phyloP scores from a whole-genome alignment of 495 filamentous ascomycete species.

The Aspergillus indologenus region DNA sequence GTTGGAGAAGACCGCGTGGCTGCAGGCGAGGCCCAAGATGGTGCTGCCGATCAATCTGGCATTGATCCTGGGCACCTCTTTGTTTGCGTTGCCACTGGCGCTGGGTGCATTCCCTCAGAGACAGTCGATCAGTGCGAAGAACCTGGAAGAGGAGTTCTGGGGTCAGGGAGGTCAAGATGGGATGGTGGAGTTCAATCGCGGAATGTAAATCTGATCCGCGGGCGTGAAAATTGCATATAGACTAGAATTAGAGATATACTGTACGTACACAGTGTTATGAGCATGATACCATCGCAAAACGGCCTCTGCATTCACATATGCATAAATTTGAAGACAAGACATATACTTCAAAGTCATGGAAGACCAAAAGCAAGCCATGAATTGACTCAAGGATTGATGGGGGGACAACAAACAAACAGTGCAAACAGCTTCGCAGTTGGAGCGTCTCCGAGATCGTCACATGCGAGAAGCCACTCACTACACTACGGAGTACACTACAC shows the following conservation, averaged over 20 bases:
- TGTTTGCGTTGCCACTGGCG: conserved; percentile 79
- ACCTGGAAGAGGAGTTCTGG: conserved; percentile 80
- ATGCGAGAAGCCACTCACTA: neutral
- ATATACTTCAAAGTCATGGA: too few relatives aligned
- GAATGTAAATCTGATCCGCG: conserved; percentile 53
- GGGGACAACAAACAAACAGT: neutral
- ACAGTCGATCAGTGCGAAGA: conserved; percentile 69
- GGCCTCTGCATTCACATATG: too few relatives aligned
- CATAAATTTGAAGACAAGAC: too few relatives aligned
- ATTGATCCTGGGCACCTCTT: conserved; percentile 72
- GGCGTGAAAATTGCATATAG: neutral
- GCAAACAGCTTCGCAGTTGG: too few relatives aligned
- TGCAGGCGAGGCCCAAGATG: conserved; percentile 66
- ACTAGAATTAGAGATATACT: neutral
- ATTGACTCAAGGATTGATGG: too few relatives aligned
- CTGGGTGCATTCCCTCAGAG: conserved; percentile 89
- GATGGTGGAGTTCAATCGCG: conserved; percentile 85
- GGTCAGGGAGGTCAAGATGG: conserved; percentile 65
- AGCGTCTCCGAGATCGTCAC: neutral
- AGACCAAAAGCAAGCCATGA: too few relatives aligned
- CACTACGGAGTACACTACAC: too few relatives aligned
- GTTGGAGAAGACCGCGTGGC: conserved; percentile 56
- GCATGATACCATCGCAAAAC: neutral
- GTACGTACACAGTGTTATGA: neutral
- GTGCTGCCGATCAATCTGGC: conserved; percentile 77